phyloP scores from a whole-genome alignment of 2,329 filamentous ascomycete species.

The Fonsecaea monophora region DNA sequence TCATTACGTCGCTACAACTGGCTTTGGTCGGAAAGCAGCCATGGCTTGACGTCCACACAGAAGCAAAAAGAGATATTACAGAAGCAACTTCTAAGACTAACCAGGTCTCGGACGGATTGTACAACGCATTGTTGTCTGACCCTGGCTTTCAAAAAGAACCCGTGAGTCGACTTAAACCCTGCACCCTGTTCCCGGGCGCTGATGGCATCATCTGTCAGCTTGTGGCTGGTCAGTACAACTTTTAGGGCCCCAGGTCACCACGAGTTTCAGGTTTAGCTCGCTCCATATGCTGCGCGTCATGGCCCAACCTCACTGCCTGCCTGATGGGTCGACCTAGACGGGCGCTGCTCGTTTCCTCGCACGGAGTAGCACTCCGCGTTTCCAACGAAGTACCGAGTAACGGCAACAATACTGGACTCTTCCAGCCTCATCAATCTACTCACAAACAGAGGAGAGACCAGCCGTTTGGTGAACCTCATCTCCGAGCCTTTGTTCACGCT shows the following conservation, averaged over 20 bases:
- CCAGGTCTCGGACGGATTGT: slow-evolving; percentile 18
- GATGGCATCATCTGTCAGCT: slow-evolving; percentile 31
- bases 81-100: not conserved
- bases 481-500: not conserved
- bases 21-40: not conserved
- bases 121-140: slow-evolving; percentile 14
- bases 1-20: not conserved
- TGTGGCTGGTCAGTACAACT: slow-evolving; percentile 32
- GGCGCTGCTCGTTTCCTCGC: not conserved
- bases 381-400: not conserved
- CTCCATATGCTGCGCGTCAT: slow-evolving; percentile 34
- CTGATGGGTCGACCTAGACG: not conserved
- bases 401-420: not conserved
- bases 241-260: slow-evolving; percentile 10
- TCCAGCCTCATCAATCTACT: slow-evolving; percentile 1
- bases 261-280: slow-evolving; percentile 28
- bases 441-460: not conserved
- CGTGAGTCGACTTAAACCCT: slow-evolving; percentile 11
- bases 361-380: not conserved
- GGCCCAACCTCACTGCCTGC: slow-evolving; percentile 10
- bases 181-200: slow-evolving; percentile 7
- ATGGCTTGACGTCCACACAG: not conserved
- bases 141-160: not conserved
- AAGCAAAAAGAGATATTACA: not conserved
- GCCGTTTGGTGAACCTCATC: not conserved